Percentiles rank a stretch among this genome's conserved stretches.
Evolutionary conservation across 2,329 filamentous ascomycete species (phyloP).

Genomic region (Chlorencoelia australis): DNA sequence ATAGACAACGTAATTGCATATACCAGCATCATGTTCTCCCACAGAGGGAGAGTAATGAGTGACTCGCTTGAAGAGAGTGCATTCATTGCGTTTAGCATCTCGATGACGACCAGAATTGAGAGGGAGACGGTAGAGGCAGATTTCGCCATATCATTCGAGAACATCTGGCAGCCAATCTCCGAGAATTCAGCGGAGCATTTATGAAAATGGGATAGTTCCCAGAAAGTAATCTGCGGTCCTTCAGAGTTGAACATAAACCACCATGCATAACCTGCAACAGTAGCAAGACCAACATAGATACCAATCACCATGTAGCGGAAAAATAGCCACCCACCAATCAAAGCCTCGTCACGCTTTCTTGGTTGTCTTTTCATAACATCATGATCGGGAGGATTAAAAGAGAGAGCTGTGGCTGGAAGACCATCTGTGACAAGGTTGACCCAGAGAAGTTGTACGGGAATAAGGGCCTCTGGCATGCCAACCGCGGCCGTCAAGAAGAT

Average conservation of each 20-base stretch:
- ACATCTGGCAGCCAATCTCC: slow-evolving; percentile 87
- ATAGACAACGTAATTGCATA: slow-evolving; percentile 91
- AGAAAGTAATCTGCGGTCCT: slow-evolving; percentile 86
- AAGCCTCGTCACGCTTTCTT: slow-evolving; percentile 81
- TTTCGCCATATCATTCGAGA: slow-evolving; percentile 74
- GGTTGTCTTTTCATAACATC: slow-evolving; percentile 94
- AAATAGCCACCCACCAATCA: slow-evolving; percentile 94
- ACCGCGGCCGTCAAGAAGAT: slow-evolving; percentile 95
- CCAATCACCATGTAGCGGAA: slow-evolving; percentile 96
- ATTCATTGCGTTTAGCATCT: slow-evolving; percentile 99
- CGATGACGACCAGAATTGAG: slow-evolving; percentile 88
- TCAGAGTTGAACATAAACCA: slow-evolving; percentile 96
- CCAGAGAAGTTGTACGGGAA: slow-evolving; percentile 96
- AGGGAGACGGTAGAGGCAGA: slow-evolving; percentile 88
- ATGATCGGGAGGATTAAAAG: slow-evolving; percentile 97
- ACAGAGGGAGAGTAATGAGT: slow-evolving; percentile 84
- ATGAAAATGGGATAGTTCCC: slow-evolving; percentile 87
- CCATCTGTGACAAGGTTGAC: slow-evolving; percentile 98
- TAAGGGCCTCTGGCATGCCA: slow-evolving; percentile 94
- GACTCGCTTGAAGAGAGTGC: slow-evolving; percentile 92
- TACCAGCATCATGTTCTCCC: slow-evolving; percentile 97
- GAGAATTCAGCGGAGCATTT: slow-evolving; percentile 78
- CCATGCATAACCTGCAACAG: slow-evolving; percentile 97
- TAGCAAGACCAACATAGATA: slow-evolving; percentile 87
- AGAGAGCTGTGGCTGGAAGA: slow-evolving; percentile 88